Evolutionary conservation across 2,329 filamentous ascomycete species (phyloP), one percentile per base, ranked within the genome.

Genomic region (Lachnellula hyalina): DNA sequence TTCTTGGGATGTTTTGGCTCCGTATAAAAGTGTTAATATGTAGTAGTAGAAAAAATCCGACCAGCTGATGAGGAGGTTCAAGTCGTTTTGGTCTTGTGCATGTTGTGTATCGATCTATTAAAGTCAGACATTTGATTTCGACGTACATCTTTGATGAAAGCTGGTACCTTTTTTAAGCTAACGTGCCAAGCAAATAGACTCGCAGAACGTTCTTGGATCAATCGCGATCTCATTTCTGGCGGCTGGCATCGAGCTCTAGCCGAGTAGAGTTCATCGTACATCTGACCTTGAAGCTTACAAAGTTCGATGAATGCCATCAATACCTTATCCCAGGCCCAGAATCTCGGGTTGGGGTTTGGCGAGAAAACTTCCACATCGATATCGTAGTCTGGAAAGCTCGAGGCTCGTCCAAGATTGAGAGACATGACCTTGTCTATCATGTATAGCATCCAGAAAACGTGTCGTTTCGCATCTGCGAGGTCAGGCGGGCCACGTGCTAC

Each of bases 391-490:
- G 55, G 58, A 35, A 60, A 58, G 40, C 48, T 55, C 3, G 58
- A 60, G 2, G 53, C 51, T 19, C 55, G 58, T 3, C 58, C 58
- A 17, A 60, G 53, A 41, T 57, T 58, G 4, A 60, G 53, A 12
- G 58, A 55, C 21, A 58, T 47, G 7, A 50, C 50, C 28, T 60
- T 60, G n/a, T 60, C 58, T 25, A 60, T 58, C 58, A 60, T 60
- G 35, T 60, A 58, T 4, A 60, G 41, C 45, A 58, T 53, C 58
- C 58, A 60, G 38, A 60, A 60, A 44, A 50, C 49, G 32, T 57
- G 55, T 5, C 55, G 52, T 40, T 60, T 58, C n/a, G 51, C 50
- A 49, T 60, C 51, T 5, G 47, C 58, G 15, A 54, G 49, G 6
- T 54, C 35, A 23, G 53, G 53, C n/a, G 55, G 46, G 28, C 51